Conservation (phyloP, 1,284 basidiomycete genomes). For the Butyriboletus appendiculatus region DNA sequence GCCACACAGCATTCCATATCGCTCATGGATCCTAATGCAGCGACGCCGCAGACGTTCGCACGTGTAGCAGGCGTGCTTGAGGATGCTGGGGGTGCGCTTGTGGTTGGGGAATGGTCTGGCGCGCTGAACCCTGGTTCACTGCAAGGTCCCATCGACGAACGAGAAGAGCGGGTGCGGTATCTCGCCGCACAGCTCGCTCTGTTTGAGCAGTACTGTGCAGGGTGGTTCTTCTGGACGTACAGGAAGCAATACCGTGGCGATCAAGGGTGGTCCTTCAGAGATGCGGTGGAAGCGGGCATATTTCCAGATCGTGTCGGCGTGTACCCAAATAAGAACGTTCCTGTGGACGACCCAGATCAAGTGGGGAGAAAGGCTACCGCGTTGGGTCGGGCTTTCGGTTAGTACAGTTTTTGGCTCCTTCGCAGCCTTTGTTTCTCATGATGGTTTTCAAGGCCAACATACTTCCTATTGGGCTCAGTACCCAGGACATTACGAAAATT, state of each 20-base stretch:
- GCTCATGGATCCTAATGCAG: constrained; percentile 43
- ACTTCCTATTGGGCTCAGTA: constrained; percentile 58
- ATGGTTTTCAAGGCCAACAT: constrained; percentile 46
- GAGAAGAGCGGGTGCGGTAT: constrained; percentile 53
- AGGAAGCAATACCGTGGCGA: constrained; percentile 75
- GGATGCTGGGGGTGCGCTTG: constrained; percentile 54
- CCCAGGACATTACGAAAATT: constrained; percentile 59
- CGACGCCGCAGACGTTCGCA: constrained; percentile 44
- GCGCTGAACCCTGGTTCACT: constrained; percentile 73
- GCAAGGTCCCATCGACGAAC: constrained; percentile 43
- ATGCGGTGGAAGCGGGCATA: constrained; percentile 66
- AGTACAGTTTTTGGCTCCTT: constrained; percentile 15
- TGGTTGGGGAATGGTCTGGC: constrained; percentile 87
- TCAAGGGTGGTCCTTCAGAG: constrained; percentile 76
- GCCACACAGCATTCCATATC: constrained; percentile 58
- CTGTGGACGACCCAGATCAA: constrained; percentile 29
- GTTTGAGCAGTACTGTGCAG: constrained; percentile 68
- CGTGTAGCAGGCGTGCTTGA: constrained; percentile 48
- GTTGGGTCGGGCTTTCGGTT: constrained; percentile 44
- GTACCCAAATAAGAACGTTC: constrained; percentile 17
- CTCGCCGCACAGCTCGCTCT: constrained; percentile 68
- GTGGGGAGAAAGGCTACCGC: constrained; percentile 38
- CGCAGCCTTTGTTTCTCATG: not conserved
- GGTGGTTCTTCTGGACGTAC: constrained; percentile 90
- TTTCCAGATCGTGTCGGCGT: constrained; percentile 54